phyloP scores from a whole-genome alignment of 768 basidiomycete genomes.

The Russula compacta region DNA sequence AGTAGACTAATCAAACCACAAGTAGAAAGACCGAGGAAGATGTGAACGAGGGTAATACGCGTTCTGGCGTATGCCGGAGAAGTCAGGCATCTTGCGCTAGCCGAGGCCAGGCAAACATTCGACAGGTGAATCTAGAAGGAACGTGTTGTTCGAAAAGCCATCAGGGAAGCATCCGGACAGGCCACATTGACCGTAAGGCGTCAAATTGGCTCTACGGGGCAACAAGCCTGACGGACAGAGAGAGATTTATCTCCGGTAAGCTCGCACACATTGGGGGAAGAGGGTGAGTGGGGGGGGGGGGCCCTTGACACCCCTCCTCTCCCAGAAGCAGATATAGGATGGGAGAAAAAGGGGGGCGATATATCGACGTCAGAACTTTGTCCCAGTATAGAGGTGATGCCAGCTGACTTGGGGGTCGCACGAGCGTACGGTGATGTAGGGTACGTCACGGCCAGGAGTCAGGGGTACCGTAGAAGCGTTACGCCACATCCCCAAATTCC shows the following conservation, averaged over 20 bases:
- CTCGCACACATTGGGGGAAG: not conserved
- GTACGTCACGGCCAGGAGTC: constrained; percentile 2
- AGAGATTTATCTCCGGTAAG: not conserved
- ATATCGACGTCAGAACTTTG: constrained; percentile 1
- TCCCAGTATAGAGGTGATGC: not conserved
- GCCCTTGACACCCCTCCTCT: not conserved
- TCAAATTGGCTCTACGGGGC: not conserved
- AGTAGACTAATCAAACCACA: not conserved
- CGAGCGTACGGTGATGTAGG: constrained; percentile 3
- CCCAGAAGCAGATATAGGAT: not conserved
- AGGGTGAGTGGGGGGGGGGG: not conserved
- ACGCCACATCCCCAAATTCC: constrained; percentile 4
- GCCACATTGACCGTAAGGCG: constrained; percentile 1
- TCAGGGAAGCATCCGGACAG: not conserved
- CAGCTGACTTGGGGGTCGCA: not conserved
- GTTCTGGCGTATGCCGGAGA: not conserved
- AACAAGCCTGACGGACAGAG: not conserved
- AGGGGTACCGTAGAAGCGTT: not conserved
- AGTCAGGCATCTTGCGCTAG: not conserved
- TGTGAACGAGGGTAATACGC: not conserved
- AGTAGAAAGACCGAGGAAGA: not conserved
- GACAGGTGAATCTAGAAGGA: not conserved
- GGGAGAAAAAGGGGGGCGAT: not conserved
- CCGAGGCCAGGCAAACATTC: not conserved
- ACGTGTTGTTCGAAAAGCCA: not conserved